Evolutionary conservation across 495 filamentous ascomycete genomes (phyloP).

Genomic region (Neurospora tetraspora): DNA sequence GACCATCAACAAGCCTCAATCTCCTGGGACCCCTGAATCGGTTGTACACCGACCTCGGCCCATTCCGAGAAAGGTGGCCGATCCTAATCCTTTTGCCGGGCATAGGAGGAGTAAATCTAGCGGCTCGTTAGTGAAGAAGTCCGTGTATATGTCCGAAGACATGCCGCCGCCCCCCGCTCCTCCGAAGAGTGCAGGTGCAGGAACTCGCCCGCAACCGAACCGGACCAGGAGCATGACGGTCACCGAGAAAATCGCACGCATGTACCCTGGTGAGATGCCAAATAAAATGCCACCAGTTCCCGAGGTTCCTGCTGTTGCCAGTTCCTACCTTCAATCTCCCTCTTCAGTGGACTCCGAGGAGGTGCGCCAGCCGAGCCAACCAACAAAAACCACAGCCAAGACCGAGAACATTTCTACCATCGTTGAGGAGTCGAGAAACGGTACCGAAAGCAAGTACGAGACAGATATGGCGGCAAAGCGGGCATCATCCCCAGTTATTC

Average conservation of each 20-base stretch:
- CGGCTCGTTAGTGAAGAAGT: constrained; percentile 33
- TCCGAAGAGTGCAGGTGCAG: constrained; percentile 27
- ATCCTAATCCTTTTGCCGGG: constrained; percentile 21
- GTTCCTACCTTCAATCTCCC: constrained; percentile 13
- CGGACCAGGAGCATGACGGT: constrained; percentile 45
- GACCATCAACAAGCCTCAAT: constrained; percentile 11
- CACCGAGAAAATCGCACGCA: constrained; percentile 39
- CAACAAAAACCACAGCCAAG: constrained; percentile 22
- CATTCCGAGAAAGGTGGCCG: constrained; percentile 35
- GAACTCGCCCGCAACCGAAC: constrained; percentile 27
- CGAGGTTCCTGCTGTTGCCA: constrained; percentile 30
- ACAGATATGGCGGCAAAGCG: constrained; percentile 21
- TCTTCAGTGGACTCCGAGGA: constrained; percentile 8
- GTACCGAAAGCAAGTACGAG: not conserved
- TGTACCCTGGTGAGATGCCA: constrained; percentile 26
- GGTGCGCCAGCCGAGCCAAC: constrained; percentile 20
- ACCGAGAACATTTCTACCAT: constrained; percentile 31
- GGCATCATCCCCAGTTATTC: constrained; percentile 29
- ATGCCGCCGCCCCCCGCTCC: constrained; percentile 33
- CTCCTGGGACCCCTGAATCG: constrained; percentile 20
- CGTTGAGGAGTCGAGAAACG: constrained; percentile 14
- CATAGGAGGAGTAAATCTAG: constrained; percentile 38
- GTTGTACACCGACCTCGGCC: constrained; percentile 45
- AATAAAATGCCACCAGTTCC: constrained; percentile 24
- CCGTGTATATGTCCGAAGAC: constrained; percentile 22